A percentile compares a stretch with the other conserved stretches of the same genome.
Conservation (phyloP, 1,284 basidiomycete species). For the Fomitopsis palustris region DNA sequence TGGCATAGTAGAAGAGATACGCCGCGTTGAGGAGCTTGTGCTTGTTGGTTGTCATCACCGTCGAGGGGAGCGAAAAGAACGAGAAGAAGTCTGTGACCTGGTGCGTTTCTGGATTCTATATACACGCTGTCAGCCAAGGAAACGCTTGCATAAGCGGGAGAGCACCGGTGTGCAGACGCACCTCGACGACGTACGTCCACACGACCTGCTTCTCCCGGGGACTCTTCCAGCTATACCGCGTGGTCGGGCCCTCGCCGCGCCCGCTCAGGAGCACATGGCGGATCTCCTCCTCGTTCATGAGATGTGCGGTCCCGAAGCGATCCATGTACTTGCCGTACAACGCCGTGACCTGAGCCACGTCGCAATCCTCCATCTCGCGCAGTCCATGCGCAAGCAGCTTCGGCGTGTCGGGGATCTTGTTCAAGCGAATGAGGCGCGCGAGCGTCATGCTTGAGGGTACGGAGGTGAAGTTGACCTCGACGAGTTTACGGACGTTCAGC, state of each 20-base stretch:
- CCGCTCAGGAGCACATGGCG: slow-evolving; percentile 89
- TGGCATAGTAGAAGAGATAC: slow-evolving; percentile 92
- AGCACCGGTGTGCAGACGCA: slow-evolving; percentile 29
- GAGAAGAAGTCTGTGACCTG: slow-evolving; percentile 95
- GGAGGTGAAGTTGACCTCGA: slow-evolving; percentile 89
- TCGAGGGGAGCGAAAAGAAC: slow-evolving; percentile 95
- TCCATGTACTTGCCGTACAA: slow-evolving; percentile 83
- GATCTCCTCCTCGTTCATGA: slow-evolving; percentile 80
- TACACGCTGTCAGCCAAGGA: neutral
- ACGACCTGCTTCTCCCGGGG: slow-evolving; percentile 81
- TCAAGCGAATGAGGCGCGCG: slow-evolving; percentile 78
- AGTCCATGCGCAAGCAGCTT: slow-evolving; percentile 51
- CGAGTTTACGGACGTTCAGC: slow-evolving; percentile 89
- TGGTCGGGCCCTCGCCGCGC: slow-evolving; percentile 55
- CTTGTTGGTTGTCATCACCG: slow-evolving; percentile 69
- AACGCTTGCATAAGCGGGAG: slow-evolving; percentile 4
- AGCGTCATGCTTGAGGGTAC: slow-evolving; percentile 83
- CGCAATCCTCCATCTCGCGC: slow-evolving; percentile 84
- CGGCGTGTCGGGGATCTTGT: slow-evolving; percentile 61
- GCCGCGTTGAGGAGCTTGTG: slow-evolving; percentile 78
- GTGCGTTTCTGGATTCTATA: slow-evolving; percentile 76
- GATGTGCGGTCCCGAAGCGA: slow-evolving; percentile 82
- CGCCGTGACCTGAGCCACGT: slow-evolving; percentile 71
- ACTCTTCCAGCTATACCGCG: slow-evolving; percentile 33
- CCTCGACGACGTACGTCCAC: slow-evolving; percentile 97